A percentile compares a stretch with the other conserved stretches of the same genome.
Evolutionary conservation across 1,284 basidiomycete genomes (phyloP).

Genomic region (Pseudozyma hubeiensis): DNA sequence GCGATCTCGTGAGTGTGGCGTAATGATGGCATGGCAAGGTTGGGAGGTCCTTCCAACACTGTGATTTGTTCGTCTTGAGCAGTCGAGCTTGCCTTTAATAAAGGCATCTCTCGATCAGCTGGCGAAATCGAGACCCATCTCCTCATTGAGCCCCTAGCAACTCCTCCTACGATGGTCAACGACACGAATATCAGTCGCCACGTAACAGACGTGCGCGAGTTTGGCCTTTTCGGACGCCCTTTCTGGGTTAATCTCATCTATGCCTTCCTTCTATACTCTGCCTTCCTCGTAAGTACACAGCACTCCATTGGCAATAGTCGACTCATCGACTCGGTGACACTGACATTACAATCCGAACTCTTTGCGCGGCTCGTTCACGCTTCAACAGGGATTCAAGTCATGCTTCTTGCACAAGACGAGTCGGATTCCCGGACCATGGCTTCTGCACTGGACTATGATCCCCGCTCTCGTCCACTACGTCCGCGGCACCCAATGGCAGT

Average conservation of each 20-base stretch:
- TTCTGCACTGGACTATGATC: conserved; percentile 17
- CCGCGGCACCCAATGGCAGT: conserved; percentile 11
- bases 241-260: conserved; percentile 6
- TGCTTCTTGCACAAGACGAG: conserved; percentile 10
- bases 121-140: too few relatives aligned
- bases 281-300: conserved; percentile 2
- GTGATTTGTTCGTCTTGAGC: too few relatives aligned
- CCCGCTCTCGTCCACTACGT: conserved; percentile 18
- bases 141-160: too few relatives aligned
- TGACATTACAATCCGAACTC: neutral
- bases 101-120: too few relatives aligned
- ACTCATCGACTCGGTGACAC: too few relatives aligned
- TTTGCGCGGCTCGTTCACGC: neutral
- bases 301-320: too few relatives aligned
- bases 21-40: too few relatives aligned
- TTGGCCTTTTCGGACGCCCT: neutral
- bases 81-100: neutral
- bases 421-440: conserved; percentile 10
- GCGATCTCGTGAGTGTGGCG: too few relatives aligned
- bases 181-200: neutral
- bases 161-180: neutral
- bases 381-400: conserved; percentile 12
- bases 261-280: conserved; percentile 3
- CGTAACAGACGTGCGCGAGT: neutral
- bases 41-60: too few relatives aligned